phyloP scores from a whole-genome alignment of 1,284 basidiomycete genomes.

The Pseudozyma pruni region DNA sequence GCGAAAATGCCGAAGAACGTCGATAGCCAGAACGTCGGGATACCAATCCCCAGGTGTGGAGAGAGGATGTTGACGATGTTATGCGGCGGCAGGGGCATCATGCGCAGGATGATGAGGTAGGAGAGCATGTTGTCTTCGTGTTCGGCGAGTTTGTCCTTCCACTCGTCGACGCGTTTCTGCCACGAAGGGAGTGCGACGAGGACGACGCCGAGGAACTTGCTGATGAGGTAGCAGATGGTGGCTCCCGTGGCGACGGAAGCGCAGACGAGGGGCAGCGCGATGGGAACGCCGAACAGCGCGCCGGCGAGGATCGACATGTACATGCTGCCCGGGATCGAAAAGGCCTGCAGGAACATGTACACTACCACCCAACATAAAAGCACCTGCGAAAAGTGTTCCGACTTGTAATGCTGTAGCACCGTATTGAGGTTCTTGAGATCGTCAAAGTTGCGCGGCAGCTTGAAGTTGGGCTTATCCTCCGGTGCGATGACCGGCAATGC shows the following conservation, averaged over 20 bases:
- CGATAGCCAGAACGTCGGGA: slow-evolving; percentile 87
- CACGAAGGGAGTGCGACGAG: slow-evolving; percentile 75
- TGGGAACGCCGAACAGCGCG: slow-evolving; percentile 91
- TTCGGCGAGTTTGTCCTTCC: slow-evolving; percentile 78
- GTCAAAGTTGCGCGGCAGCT: slow-evolving; percentile 68
- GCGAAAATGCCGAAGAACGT: slow-evolving; percentile 92
- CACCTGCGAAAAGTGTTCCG: slow-evolving; percentile 66
- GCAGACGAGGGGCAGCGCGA: slow-evolving; percentile 89
- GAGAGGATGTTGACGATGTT: slow-evolving; percentile 83
- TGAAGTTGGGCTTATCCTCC: slow-evolving; percentile 54
- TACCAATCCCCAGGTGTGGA: slow-evolving; percentile 88
- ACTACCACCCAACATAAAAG: slow-evolving; percentile 71
- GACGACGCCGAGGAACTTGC: slow-evolving; percentile 78
- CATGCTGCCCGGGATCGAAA: slow-evolving; percentile 96
- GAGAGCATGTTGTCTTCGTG: slow-evolving; percentile 84
- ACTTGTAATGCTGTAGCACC: slow-evolving; percentile 69
- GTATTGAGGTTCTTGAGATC: slow-evolving; percentile 67
- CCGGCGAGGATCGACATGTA: slow-evolving; percentile 96
- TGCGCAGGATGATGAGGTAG: slow-evolving; percentile 83
- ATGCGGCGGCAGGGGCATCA: slow-evolving; percentile 90
- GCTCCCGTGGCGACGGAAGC: slow-evolving; percentile 90
- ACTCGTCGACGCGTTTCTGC: slow-evolving; percentile 79
- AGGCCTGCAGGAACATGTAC: slow-evolving; percentile 94
- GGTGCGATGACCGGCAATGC: slow-evolving; percentile 52
- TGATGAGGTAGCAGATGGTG: slow-evolving; percentile 90